Evolutionary conservation across 768 basidiomycete species (phyloP).

Genomic region (Pisolithus sp.): DNA sequence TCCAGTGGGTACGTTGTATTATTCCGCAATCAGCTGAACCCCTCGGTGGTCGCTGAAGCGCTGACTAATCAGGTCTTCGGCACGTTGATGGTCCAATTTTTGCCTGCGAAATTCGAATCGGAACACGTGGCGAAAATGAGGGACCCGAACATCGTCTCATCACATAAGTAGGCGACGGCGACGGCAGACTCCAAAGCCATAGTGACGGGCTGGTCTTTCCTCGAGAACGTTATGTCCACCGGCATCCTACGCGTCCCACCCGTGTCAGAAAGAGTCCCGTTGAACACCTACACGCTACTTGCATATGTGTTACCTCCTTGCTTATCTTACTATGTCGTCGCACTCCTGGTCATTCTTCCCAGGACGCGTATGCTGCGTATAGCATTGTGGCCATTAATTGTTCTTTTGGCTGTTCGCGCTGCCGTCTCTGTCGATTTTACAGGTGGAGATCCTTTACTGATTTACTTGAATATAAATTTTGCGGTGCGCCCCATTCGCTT

Average conservation of each 20-base stretch:
- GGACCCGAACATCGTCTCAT: too few relatives aligned
- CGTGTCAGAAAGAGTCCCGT: conserved; percentile 10
- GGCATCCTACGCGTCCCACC: conserved; percentile 4
- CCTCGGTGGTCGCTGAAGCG: too few relatives aligned
- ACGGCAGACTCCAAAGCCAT: too few relatives aligned
- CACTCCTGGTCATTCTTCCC: conserved; percentile 43
- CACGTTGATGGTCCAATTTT: too few relatives aligned
- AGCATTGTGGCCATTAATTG: conserved; percentile 39
- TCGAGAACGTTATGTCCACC: too few relatives aligned
- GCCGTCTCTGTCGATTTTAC: conserved; percentile 13
- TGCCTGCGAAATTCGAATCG: too few relatives aligned
- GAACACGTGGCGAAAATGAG: too few relatives aligned
- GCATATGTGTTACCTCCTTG: conserved; percentile 36
- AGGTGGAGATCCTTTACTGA: not conserved
- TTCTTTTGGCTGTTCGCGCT: conserved; percentile 37
- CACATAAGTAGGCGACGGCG: too few relatives aligned
- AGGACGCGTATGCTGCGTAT: conserved; percentile 37
- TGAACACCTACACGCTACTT: conserved; percentile 28
- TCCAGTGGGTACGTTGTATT: too few relatives aligned
- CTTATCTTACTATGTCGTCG: conserved; percentile 42
- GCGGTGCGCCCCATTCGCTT: conserved; percentile 7
- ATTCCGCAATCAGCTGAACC: too few relatives aligned
- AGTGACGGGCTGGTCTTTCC: too few relatives aligned
- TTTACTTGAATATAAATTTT: conserved; percentile 7
- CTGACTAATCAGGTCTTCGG: too few relatives aligned